Base-by-base conservation (phyloP, 1,284 basidiomycete species). In the Serendipita sp. region DNA sequence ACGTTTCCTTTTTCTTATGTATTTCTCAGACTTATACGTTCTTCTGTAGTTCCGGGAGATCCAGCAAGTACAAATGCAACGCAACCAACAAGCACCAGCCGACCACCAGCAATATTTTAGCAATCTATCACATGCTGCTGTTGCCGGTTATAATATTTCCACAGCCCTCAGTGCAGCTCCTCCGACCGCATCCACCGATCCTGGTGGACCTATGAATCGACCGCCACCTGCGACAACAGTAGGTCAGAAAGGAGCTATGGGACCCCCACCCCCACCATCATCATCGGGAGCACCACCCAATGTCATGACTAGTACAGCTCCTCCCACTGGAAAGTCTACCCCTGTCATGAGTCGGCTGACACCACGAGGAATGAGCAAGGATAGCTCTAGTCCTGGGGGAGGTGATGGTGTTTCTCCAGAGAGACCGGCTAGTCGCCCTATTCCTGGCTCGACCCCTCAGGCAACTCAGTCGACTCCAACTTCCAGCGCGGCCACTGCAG, bases 361-460 rank as follows among this genome's bases (percentile, higher is more conserved):
- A 8, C 53, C 53, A 58, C 53, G 53, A 49, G 45, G 45, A n/a
- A 17, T 35, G 15, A 26, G 53, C 8, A 58, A 58, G 53, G 53
- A 58, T 58, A 26, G 30, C 17, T 58, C 53, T 10, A 58, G 53
- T 58, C 53, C 53, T 8, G 30, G 53, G 15, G 53, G 53, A n/a
- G 53, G 15, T n/a, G 53, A 58, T 10, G 53, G 53, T 4, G 15
- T 58, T 10, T 58, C 53, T 8, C 53, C 53, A 26, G 53, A 58
- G 53, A 17, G 53, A n/a, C 53, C 53, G 32, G 53, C 26, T n/a
- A 58, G 53, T 34, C 17, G 53, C n/a, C 53, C 53, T 8, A 58
- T n/a, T n/a, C 53, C 34, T 34, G 53, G 53, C 22, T 58, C 53
- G 53, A 58, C 53, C 17, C 53, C 53, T 12, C 53, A 58, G n/a